Percentiles rank a stretch among this genome's conserved stretches.
Evolutionary conservation across 1,284 basidiomycete genomes (phyloP).

Genomic region (Marasmius sp.): DNA sequence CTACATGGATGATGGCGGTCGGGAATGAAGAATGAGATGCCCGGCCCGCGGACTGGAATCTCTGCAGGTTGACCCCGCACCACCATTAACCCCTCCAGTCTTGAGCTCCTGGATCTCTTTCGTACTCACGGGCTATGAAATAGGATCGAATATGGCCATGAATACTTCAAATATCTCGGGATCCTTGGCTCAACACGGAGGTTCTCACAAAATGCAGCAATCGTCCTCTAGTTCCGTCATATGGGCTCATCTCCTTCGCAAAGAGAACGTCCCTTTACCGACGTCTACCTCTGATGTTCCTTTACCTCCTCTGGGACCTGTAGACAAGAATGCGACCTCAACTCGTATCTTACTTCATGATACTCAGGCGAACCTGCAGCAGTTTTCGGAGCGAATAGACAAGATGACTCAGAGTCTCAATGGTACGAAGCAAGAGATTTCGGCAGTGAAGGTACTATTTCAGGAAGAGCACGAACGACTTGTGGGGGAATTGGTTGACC

Average conservation of each 20-base stretch:
- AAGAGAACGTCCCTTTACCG: conserved; percentile 28
- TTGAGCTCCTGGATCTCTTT: too few species aligned
- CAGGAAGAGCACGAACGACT: conserved; percentile 45
- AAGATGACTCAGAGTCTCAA: conserved; percentile 40
- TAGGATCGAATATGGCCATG: background rate
- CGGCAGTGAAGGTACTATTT: conserved; percentile 42
- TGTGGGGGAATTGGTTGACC: conserved; percentile 42
- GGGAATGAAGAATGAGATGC: too few species aligned
- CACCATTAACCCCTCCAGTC: too few species aligned
- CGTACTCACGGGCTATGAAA: too few species aligned
- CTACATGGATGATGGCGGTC: too few species aligned
- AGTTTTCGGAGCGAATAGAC: conserved; percentile 51
- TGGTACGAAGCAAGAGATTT: conserved; percentile 41
- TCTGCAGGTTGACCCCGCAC: too few species aligned
- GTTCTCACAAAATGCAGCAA: background rate
- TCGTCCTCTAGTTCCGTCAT: conserved; percentile 30
- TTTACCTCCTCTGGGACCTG: conserved; percentile 45
- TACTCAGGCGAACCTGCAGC: conserved; percentile 63
- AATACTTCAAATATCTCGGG: background rate
- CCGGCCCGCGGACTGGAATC: too few species aligned
- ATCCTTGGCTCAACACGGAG: background rate
- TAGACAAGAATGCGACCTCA: conserved; percentile 64
- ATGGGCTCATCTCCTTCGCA: conserved; percentile 51
- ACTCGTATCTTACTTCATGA: conserved; percentile 68
- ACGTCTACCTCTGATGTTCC: conserved; percentile 20